These are phyloP conservation scores for Phanerodontia chrysosporium DNA, from an alignment of 768 basidiomycete species.

Conservation along the genomic window DNA sequence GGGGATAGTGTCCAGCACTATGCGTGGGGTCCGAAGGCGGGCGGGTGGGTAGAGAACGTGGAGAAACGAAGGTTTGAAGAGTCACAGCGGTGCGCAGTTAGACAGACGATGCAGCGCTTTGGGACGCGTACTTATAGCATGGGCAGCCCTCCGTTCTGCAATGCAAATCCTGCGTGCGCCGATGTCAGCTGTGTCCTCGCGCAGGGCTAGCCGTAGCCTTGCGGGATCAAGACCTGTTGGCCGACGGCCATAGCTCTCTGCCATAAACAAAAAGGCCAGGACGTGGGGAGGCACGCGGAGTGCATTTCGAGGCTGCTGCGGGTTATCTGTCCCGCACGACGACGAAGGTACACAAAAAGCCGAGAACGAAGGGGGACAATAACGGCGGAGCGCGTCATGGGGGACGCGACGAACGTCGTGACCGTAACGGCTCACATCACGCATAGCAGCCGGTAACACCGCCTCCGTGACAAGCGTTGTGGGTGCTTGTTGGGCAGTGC, in stretches of 20 bases:
- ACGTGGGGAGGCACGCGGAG: background rate
- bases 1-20: background rate
- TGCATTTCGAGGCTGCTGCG: too few species aligned
- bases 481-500: slow-evolving; percentile 9
- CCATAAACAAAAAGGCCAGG: background rate
- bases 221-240: background rate
- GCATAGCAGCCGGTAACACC: background rate
- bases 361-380: too few species aligned
- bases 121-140: background rate
- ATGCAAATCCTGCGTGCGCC: too few species aligned
- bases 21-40: background rate
- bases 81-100: background rate
- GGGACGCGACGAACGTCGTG: background rate
- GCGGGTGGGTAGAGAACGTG: background rate
- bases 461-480: background rate
- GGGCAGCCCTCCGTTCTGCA: background rate
- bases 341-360: background rate
- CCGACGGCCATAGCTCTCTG: background rate
- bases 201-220: background rate
- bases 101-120: background rate
- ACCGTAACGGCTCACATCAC: background rate
- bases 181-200: background rate
- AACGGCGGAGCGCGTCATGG: background rate
- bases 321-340: too few species aligned
- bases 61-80: background rate